phyloP scores from a whole-genome alignment of 2,329 filamentous ascomycete species.

The Verticillium isaacii region DNA sequence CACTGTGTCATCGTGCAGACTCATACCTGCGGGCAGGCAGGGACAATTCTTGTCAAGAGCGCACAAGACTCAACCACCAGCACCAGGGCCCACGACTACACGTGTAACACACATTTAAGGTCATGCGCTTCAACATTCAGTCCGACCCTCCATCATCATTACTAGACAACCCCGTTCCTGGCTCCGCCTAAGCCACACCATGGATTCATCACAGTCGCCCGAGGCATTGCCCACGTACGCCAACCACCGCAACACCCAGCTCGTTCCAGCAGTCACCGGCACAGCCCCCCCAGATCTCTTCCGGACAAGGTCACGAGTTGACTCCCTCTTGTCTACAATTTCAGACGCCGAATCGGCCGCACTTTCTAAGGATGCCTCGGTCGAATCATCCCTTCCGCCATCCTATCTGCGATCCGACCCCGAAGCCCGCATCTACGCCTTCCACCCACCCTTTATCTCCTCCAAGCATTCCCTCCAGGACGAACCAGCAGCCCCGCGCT shows the following conservation, averaged over 20 bases:
- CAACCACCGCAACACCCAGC: conserved; percentile 14
- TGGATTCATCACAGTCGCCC: background rate
- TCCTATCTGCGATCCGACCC: conserved; percentile 3
- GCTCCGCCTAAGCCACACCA: background rate
- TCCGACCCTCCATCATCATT: no score
- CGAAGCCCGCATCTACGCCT: background rate
- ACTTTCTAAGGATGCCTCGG: background rate
- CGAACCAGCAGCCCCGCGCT: background rate
- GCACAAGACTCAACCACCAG: no score
- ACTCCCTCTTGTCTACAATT: conserved; percentile 5
- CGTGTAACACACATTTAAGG: no score
- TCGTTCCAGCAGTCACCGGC: background rate
- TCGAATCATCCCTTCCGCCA: background rate
- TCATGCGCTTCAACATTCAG: no score
- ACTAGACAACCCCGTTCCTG: no score
- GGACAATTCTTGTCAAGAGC: no score
- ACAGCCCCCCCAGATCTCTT: background rate
- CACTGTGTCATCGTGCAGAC: no score
- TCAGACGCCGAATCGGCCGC: background rate
- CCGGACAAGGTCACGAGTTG: background rate
- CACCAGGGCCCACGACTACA: no score
- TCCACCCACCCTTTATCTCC: conserved; percentile 1
- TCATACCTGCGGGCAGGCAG: no score
- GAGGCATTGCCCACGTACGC: conserved; percentile 20
- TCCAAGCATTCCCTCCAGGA: background rate